phyloP scores from a whole-genome alignment of 1,284 basidiomycete genomes.

The Rhodotorula sp. region DNA sequence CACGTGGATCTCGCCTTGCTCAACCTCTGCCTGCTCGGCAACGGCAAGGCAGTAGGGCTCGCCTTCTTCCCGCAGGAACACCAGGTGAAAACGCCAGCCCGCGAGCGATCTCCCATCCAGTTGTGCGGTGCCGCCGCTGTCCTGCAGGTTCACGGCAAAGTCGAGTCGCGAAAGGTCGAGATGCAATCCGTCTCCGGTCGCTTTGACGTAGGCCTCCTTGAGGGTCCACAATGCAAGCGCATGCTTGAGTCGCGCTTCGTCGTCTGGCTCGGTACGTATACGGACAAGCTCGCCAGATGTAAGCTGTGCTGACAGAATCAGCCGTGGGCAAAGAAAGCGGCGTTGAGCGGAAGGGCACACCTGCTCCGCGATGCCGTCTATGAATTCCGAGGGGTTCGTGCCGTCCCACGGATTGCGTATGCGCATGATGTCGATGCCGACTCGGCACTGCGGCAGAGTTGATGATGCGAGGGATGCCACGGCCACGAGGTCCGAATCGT shows the following conservation, averaged over 20 bases:
- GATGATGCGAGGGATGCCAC: slow-evolving; percentile 59
- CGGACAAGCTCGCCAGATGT: slow-evolving; percentile 1
- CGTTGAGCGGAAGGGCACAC: slow-evolving; percentile 51
- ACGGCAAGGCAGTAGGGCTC: slow-evolving; percentile 15
- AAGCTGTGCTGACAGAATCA: background rate
- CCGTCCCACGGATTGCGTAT: slow-evolving; percentile 59
- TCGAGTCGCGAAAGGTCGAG: slow-evolving; percentile 24
- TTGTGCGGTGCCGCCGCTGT: background rate
- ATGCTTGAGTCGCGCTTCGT: slow-evolving; percentile 56
- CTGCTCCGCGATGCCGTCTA: slow-evolving; percentile 66
- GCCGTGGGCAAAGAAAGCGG: background rate
- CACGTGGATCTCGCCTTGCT: background rate
- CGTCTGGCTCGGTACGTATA: background rate
- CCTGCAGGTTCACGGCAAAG: background rate
- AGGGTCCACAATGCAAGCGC: slow-evolving; percentile 81
- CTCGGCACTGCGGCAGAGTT: slow-evolving; percentile 53
- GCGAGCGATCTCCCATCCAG: background rate
- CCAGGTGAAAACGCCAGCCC: slow-evolving; percentile 11
- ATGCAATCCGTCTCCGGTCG: slow-evolving; percentile 58
- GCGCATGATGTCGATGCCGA: slow-evolving; percentile 77
- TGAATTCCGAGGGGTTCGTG: slow-evolving; percentile 61
- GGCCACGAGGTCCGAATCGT: slow-evolving; percentile 69
- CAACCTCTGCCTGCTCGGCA: background rate
- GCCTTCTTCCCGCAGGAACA: background rate
- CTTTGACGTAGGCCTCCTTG: slow-evolving; percentile 84